phyloP scores from a whole-genome alignment of 2,329 filamentous ascomycete species.

The Rhynchosporium agropyri region DNA sequence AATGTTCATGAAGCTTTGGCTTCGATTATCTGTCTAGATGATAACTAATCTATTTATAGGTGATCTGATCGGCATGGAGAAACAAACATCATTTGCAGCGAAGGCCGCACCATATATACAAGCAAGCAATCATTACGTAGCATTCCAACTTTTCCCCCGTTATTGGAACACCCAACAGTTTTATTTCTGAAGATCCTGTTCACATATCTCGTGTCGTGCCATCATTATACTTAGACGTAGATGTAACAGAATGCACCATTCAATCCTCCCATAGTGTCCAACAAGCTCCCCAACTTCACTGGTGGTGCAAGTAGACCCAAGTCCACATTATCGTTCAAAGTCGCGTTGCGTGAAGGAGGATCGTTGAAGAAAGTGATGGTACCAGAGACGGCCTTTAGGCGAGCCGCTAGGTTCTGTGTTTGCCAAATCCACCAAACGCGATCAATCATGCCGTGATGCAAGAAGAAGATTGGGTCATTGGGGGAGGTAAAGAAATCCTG shows the following conservation, averaged over 20 bases:
- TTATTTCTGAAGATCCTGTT: no score
- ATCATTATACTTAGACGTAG: slow-evolving; percentile 42
- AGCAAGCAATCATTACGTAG: no score
- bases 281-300: slow-evolving; percentile 43
- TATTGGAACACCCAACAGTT: no score
- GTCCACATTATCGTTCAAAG: slow-evolving; percentile 45
- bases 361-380: slow-evolving; percentile 46
- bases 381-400: slow-evolving; percentile 39
- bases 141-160: no score
- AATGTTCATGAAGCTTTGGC: no score
- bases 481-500: slow-evolving; percentile 48
- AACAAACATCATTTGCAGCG: no score
- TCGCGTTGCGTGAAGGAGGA: slow-evolving; percentile 47
- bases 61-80: no score
- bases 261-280: slow-evolving; percentile 47
- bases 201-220: neutral
- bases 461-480: slow-evolving; percentile 49
- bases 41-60: no score
- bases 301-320: slow-evolving; percentile 20
- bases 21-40: no score
- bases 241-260: slow-evolving; percentile 47
- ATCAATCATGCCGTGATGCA: slow-evolving; percentile 51
- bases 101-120: no score
- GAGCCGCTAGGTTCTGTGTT: slow-evolving; percentile 46
- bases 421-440: slow-evolving; percentile 53